A percentile compares a stretch with the other conserved stretches of the same genome.
phyloP scores from a whole-genome alignment of 345 rosid genomes.

The Boechera retrofracta region DNA sequence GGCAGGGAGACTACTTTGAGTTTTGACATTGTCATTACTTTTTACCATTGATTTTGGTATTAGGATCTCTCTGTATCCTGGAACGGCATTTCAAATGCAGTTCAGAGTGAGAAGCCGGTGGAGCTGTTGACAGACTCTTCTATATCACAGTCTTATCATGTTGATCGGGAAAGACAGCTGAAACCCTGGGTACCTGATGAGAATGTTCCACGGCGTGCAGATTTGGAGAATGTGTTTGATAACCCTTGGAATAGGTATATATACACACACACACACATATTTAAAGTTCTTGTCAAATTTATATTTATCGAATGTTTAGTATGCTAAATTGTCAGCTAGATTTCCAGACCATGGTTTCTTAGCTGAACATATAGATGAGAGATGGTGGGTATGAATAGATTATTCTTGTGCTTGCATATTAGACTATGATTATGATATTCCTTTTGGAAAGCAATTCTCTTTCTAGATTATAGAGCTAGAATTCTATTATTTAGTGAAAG shows the following conservation, averaged over 20 bases:
- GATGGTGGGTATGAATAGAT: conserved; percentile 21
- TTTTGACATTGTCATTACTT: conserved; percentile 27
- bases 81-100: conserved; percentile 60
- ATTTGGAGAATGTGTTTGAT: conserved; percentile 75
- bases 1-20: conserved; percentile 30
- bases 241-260: conserved; percentile 66
- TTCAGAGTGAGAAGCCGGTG: conserved; percentile 57
- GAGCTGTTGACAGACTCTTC: conserved; percentile 81
- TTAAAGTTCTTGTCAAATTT: conserved; percentile 27
- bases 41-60: conserved; percentile 29
- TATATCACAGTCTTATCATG: conserved; percentile 68
- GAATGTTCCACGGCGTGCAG: conserved; percentile 65
- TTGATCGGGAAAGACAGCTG: conserved; percentile 77
- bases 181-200: conserved; percentile 87
- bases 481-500: conserved; percentile 2
- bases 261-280: neutral
- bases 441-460: conserved; percentile 28
- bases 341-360: conserved; percentile 15
- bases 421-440: conserved; percentile 18
- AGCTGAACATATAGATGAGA: conserved; percentile 15
- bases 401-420: conserved; percentile 14
- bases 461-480: conserved; percentile 24
- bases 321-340: conserved; percentile 12
- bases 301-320: conserved; percentile 11
- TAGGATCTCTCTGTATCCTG: conserved; percentile 81